A percentile compares a stretch with the other conserved stretches of the same genome.
phyloP scores from a whole-genome alignment of 305 asterid species.

The Plantago rigida region DNA sequence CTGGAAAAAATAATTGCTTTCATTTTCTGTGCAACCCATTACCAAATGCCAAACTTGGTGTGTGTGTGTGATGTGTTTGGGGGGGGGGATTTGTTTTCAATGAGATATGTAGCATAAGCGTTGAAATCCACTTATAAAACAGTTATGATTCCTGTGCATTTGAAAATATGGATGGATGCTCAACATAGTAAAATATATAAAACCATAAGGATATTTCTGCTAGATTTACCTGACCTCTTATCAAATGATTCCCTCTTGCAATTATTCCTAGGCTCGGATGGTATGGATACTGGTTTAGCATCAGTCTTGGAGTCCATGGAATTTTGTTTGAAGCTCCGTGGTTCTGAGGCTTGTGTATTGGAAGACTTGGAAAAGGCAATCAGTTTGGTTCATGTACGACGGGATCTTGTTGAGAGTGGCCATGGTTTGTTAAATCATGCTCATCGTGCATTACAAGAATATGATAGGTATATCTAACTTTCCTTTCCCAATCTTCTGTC shows the following conservation, averaged over 20 bases:
- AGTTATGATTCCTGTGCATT: not conserved
- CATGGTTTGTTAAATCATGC: conserved; percentile 83
- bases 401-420: conserved; percentile 84
- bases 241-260: conserved; percentile 11
- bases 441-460: conserved; percentile 79
- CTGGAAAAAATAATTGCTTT: not conserved
- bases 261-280: conserved; percentile 50
- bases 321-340: conserved; percentile 83
- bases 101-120: no score
- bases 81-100: no score
- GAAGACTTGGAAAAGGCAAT: conserved; percentile 92
- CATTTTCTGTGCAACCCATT: not conserved
- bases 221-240: not conserved
- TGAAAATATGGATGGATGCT: conserved; percentile 4
- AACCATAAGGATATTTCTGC: no score
- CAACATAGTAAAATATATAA: conserved; percentile 2
- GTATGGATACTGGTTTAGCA: conserved; percentile 79
- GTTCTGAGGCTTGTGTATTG: conserved; percentile 83
- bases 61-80: no score
- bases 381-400: conserved; percentile 70
- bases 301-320: conserved; percentile 87
- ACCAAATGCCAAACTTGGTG: not conserved
- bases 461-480: conserved; percentile 52
- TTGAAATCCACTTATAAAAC: no score
- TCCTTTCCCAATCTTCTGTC: conserved; percentile 11